Base-by-base conservation (phyloP, 257 asterid species). In the Solanum chiquidenum region DNA sequence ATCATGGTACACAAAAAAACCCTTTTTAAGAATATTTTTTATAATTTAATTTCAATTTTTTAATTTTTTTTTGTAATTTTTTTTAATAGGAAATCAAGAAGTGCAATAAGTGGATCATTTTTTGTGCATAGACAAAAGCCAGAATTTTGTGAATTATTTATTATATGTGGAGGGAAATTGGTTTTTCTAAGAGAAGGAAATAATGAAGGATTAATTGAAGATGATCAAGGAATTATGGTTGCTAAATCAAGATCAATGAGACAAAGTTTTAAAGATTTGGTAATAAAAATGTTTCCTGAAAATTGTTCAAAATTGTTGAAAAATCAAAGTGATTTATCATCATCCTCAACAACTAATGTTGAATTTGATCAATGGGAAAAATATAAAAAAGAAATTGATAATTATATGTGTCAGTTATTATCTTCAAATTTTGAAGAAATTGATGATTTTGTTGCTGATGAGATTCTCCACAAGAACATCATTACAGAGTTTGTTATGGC, bases 81-180 rank as follows among this genome's bases (percentile, higher is more conserved):
- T 64, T 86, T 75, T 11, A 40, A 83, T 73, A 95, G 98, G 97
- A 95, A 93, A 90, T 93, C 95, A 31, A 94, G 93, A 84, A 87
- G 90, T 73, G 93, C 95, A 10, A 89, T 92, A 4, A 92, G 91
- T 71, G 96, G 94, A 86, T 83, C 94, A 35, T 91, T 86, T 82
- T 89, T 91, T 38, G 90, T 95, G 55, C 90, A 91, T 74, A 90
- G 91, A 29, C 90, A 94, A 10, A 95, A 95, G 86, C 96, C 98
- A 27, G 89, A 83, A 55, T 93, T 31, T 83, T 95, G 98, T 71
- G 93, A 94, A 83, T 58, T 94, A 79, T 93, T 86, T 87, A 90
- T 93, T 44, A 83, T 94, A 33, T 83, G 91, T 86, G 92, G 91
- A 64, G 98, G 98, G 42, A 91, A 90, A 49, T 62, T 88, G 73